These are phyloP conservation scores for Amanita pallidorosea DNA, from an alignment of 768 basidiomycete species.

Conservation along the genomic window DNA sequence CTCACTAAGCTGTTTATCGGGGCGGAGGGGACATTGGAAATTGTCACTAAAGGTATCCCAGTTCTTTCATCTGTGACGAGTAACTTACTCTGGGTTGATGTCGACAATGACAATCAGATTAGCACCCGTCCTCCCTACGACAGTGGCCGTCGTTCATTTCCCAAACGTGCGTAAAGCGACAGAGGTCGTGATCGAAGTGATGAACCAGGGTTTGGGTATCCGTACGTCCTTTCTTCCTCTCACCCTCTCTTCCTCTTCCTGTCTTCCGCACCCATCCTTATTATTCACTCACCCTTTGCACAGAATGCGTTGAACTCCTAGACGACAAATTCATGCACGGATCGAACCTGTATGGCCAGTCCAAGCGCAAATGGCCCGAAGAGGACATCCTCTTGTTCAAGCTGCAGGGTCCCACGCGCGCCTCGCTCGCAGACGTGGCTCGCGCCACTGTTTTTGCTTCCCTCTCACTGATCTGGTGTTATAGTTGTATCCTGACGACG, in stretches of 20 bases:
- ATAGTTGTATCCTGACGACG: no score
- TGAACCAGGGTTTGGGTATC: constrained; percentile 64
- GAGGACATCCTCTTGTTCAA: constrained; percentile 79
- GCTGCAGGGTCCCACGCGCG: constrained; percentile 61
- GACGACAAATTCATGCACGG: constrained; percentile 63
- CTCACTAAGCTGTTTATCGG: constrained; percentile 81
- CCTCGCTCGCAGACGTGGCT: constrained; percentile 52
- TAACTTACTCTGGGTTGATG: neutral
- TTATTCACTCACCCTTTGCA: no score
- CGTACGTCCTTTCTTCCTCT: constrained; percentile 34
- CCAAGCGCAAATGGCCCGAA: constrained; percentile 44
- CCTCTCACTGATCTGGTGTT: no score
- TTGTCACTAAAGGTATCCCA: constrained; percentile 68
- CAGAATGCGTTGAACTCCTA: constrained; percentile 79
- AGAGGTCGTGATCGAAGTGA: constrained; percentile 61
- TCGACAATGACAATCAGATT: constrained; percentile 64
- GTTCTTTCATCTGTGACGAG: neutral
- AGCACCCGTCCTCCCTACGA: constrained; percentile 72
- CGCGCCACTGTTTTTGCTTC: constrained; percentile 16
- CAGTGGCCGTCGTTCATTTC: constrained; percentile 77
- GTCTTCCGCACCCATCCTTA: neutral
- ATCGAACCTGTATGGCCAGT: constrained; percentile 44
- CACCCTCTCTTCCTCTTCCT: no score
- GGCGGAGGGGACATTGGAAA: constrained; percentile 71
- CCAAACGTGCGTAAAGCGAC: constrained; percentile 66